Base-by-base conservation (phyloP, 225 moss, liverwort and hornwort genomes). In the Climacium dendroides region DNA sequence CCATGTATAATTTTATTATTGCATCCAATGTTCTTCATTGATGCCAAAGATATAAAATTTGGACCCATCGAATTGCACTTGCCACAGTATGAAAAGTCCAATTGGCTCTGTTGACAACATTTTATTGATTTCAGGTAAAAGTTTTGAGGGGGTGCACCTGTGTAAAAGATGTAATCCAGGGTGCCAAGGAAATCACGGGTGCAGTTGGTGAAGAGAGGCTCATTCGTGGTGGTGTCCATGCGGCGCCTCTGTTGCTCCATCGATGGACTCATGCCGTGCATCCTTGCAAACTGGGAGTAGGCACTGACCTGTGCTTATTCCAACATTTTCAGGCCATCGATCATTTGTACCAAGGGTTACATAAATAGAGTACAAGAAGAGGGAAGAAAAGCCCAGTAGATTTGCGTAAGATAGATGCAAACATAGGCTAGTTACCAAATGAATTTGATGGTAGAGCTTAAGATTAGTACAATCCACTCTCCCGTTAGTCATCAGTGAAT, bases 111-210 rank as follows among this genome's bases (percentile, higher is more conserved):
- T 88, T 37, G n/a, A 66, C 28, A 66, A 64, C 18, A 52, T n/a
- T 65, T 50, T 77, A 11, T 77, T 77, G n/a, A 77, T 78, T 78
- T 53, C 26, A 55, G 12, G 37, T 24, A 59, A 48, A n/a, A 35
- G 13, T 47, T 17, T 61, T 16, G 61, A 70, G 26, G 52, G 11
- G 50, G 13, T 13, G 74, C 58, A 96, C 96, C 95, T 85, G 94
- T 96, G 86, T 96, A 97, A 79, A 97, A 97, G 92, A 97, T 96
- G 69, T 97, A 97, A 63, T 97, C 96, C 64, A 95, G 91, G 43
- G 96, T 97, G 90, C 96, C 95, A 66, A 96, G 85, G 92, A 97
- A 96, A 90, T 96, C 96, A 32, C 95, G 90, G 80, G 96, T 96
- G 83, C 93, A 97, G 55, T 96, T 97, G 25, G 97, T 97, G 79